Evolutionary conservation across 192 early-diverging fungal genomes (phyloP), one percentile per base, ranked within the genome.

Genomic region (Coemansia nantahalensis): DNA sequence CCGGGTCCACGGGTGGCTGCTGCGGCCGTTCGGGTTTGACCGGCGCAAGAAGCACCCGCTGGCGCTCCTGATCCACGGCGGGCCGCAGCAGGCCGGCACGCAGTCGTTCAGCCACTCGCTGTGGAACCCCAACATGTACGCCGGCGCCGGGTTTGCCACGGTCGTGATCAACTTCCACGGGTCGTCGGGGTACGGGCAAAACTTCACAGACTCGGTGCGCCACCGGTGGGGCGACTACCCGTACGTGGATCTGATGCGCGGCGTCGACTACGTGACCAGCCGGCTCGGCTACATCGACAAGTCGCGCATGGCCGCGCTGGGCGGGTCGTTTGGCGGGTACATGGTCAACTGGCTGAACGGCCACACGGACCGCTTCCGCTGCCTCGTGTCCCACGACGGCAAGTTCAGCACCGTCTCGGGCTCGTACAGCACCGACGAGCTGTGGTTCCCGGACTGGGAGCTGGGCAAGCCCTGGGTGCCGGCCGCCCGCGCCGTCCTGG

Each of bases 321-420:
- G 90, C n/a, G 90, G 83, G 4, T 84, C 81, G 2, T 92, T 87
- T 75, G 90, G 90, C 49, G 90, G 87, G 12, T 90, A 82, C 54
- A 87, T 90, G 89, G 80, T 83, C 39, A 92, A 92, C 73, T 92
- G 89, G 89, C 71, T 90, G 49, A 92, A 92, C 56, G 85, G 82
- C 33, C 83, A 91, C 57, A 88, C 83, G 4, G 56, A 85, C 16
- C 78, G 82, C 26, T 92, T 92, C 64, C 60, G 65, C 30, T 71
- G 67, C 24, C 62, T 89, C 22, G 87, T 90, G 11, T 83, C 77
- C 44, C 90, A 92, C 45, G 88, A 89, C 56, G 88, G 90, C 44
- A 75, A 86, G 45, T 90, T 92, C 59, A 68, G 73, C 37, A 75
- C 82, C 18, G 51, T 79, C 35, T 65, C 72, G 36, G 65, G 76